phyloP scores from a whole-genome alignment of 2,329 filamentous ascomycete genomes.

The Colletotrichum agaves region DNA sequence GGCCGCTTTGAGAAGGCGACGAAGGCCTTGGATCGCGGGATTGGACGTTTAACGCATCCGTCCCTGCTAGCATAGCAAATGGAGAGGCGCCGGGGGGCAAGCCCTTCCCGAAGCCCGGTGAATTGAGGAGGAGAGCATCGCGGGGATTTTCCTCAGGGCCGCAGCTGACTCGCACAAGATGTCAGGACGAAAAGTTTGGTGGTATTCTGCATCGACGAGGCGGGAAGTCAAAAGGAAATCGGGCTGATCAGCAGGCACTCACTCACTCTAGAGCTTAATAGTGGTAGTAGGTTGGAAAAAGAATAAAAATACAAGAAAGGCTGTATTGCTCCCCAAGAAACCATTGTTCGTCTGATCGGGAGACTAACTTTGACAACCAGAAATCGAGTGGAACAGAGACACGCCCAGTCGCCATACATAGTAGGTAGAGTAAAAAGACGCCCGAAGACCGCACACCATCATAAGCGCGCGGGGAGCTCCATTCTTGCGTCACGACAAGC shows the following conservation, averaged over 20 bases:
- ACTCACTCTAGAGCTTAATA: not conserved
- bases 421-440: not conserved
- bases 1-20: not conserved
- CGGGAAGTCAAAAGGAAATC: constrained; percentile 8
- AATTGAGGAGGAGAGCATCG: constrained; percentile 17
- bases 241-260: not conserved
- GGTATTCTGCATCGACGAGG: constrained; percentile 18
- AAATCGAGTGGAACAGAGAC: constrained; percentile 22
- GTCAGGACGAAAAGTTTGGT: not conserved
- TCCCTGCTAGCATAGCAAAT: not conserved
- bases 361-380: constrained; percentile 1
- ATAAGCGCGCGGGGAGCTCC: constrained; percentile 5
- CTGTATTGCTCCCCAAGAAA: not conserved
- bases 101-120: not conserved
- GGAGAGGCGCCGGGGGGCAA: not conserved
- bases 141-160: not conserved
- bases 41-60: constrained; percentile 1
- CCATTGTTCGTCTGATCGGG: constrained; percentile 16
- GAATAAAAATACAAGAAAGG: not conserved
- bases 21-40: not conserved
- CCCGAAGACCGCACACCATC: not conserved
- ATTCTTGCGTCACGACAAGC: not conserved
- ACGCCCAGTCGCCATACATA: not conserved
- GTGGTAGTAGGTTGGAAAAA: not conserved
- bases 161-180: constrained; percentile 17